Base-by-base conservation (phyloP, 1,139 yeast genomes). In the Taphrina betulina region DNA sequence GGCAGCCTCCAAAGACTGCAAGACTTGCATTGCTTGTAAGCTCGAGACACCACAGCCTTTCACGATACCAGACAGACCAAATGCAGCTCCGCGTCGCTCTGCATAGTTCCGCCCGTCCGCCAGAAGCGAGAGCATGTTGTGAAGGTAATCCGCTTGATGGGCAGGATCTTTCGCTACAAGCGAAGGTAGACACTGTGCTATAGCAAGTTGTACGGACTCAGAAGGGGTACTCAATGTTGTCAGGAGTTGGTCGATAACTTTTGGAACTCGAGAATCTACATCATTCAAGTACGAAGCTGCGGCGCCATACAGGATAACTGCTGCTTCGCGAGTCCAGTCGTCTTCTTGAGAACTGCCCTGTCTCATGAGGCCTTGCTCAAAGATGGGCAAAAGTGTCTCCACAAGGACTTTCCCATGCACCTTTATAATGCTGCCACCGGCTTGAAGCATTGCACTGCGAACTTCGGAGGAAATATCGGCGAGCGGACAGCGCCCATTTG, bases 21-120 rank as follows among this genome's bases (percentile, higher is more conserved):
- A 81, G 41, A 92, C 76, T 65, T 87, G 95, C 66, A 78, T 82
- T 50, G 84, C 83, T 3, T 88, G 77, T 55, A 92, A 72, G 0
- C 95, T 77, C 57, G 81, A 77, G 57, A 94, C 82, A 61, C 97
- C 98, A 26, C 81, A 78, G 60, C 99, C 98, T 67, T 87, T 85
- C 10, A 86, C 94, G 45, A 92, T 72, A 61, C 98, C 98, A 7
- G 97, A 86, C 63, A 92, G 78, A 70, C 97, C 98, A 71, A 86
- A 89, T 0, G 98, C 97, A 0, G 96, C 94, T 66, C 98, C 99
- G 63, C 92, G 79, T 68, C 96, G 80, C 14, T 77, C 74, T 0
- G 83, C 80, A 45, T 76, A 69, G 1, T 75, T 70, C 19, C 75
- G 72, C 5, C 77, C 76, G 3, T 74, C 74, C 17, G 84, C 81